A percentile compares a stretch with the other conserved stretches of the same genome.
Conservation (phyloP, 148 eudicot species). For the Nepenthes mirabilis region DNA sequence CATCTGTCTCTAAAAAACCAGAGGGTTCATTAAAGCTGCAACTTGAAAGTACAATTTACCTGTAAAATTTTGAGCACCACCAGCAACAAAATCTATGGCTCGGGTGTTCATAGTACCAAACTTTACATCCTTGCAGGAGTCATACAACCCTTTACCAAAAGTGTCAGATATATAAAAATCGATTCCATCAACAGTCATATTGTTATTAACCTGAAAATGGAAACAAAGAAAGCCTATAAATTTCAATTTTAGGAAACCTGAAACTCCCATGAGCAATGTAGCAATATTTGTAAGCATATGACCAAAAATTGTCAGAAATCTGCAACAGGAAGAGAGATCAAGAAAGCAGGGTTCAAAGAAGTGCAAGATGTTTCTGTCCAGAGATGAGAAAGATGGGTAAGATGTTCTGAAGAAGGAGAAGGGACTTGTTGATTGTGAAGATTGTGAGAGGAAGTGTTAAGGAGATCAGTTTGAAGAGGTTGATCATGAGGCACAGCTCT, state of each 20-base stretch:
- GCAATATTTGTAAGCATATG: no score
- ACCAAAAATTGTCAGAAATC: no score
- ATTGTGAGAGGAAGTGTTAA: no score
- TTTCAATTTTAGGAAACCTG: neutral
- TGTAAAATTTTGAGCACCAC: constrained; percentile 79
- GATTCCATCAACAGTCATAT: constrained; percentile 74
- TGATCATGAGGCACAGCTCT: no score
- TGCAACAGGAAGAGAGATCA: no score
- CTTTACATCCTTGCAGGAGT: constrained; percentile 96
- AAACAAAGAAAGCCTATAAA: constrained; percentile 7
- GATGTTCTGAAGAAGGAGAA: no score
- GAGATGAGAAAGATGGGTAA: no score
- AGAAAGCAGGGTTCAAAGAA: no score
- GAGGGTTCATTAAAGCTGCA: neutral
- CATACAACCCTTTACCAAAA: constrained; percentile 80
- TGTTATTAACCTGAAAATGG: constrained; percentile 57
- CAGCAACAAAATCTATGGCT: constrained; percentile 82
- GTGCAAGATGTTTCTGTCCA: no score
- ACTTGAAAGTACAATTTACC: constrained; percentile 31
- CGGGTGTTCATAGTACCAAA: constrained; percentile 91
- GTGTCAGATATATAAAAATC: constrained; percentile 65
- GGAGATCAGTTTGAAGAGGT: no score
- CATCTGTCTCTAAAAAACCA: neutral
- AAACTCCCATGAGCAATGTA: no score
- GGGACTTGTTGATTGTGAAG: no score